phyloP scores from a whole-genome alignment of 306 rosid species.

The Dalbergia oliveri region DNA sequence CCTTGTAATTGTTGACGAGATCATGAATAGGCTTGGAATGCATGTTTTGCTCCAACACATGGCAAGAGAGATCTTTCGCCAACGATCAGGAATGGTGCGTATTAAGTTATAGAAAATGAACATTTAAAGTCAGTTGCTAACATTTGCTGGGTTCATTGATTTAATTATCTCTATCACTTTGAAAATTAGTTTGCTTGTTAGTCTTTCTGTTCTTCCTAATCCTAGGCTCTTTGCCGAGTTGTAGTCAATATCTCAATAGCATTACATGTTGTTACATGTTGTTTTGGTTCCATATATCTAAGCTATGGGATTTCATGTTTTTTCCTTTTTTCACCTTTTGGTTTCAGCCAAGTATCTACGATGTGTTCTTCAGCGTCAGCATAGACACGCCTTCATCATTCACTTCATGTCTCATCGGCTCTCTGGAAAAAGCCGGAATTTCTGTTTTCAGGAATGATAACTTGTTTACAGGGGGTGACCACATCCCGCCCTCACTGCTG shows the following conservation, averaged over 20 bases:
- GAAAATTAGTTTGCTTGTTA: no score
- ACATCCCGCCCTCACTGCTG: neutral
- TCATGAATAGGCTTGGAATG: constrained; percentile 38
- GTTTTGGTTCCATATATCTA: no score
- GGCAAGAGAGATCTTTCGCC: constrained; percentile 40
- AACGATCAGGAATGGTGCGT: neutral
- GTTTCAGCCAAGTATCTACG: neutral
- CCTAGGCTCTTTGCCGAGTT: no score
- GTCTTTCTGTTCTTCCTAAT: no score
- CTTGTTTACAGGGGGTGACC: neutral
- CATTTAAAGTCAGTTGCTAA: no score
- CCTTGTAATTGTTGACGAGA: neutral
- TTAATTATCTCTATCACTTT: no score
- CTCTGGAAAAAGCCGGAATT: constrained; percentile 8
- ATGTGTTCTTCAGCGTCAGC: constrained; percentile 19
- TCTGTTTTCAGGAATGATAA: neutral
- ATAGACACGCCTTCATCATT: neutral
- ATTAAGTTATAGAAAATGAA: neutral
- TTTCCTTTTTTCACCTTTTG: no score
- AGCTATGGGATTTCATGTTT: no score
- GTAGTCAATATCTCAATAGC: no score
- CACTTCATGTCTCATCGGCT: neutral
- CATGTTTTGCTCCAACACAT: constrained; percentile 34
- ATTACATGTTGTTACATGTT: no score
- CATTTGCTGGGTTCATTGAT: no score